Evolutionary conservation across 768 basidiomycete genomes (phyloP).

Genomic region (Suillus occidentalis): DNA sequence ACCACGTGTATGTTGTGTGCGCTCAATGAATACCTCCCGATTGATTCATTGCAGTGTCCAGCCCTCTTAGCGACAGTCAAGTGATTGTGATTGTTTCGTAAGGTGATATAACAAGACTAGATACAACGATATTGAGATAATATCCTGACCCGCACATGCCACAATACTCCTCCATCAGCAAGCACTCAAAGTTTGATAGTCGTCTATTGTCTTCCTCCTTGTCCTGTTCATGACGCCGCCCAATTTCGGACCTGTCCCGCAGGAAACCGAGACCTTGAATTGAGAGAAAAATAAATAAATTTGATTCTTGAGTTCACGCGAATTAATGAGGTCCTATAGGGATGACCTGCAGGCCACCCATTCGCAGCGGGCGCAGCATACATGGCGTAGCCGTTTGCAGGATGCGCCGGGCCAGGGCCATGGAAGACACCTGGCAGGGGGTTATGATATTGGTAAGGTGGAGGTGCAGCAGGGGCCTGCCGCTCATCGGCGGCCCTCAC

Average conservation of each 20-base stretch:
- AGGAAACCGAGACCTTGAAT: neutral
- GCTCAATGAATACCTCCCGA: neutral
- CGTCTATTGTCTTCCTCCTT: neutral
- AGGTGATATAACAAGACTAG: neutral
- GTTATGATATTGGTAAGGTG: neutral
- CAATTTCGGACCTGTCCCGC: neutral
- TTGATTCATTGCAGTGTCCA: neutral
- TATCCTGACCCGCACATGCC: neutral
- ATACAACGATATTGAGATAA: neutral
- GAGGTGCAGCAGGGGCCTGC: neutral
- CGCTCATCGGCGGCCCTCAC: no score
- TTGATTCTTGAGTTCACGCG: neutral
- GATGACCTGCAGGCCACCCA: neutral
- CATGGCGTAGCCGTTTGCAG: neutral
- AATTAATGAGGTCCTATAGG: neutral
- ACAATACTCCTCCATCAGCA: neutral
- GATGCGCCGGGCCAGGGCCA: neutral
- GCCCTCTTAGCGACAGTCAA: neutral
- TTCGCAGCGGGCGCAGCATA: neutral
- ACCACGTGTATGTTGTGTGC: neutral
- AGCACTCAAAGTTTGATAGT: neutral
- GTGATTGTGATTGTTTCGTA: neutral
- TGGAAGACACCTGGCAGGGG: neutral
- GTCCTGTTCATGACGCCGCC: neutral
- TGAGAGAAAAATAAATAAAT: neutral